phyloP scores from a whole-genome alignment of 257 asterid genomes.

The Lithospermum erythrorhizon region DNA sequence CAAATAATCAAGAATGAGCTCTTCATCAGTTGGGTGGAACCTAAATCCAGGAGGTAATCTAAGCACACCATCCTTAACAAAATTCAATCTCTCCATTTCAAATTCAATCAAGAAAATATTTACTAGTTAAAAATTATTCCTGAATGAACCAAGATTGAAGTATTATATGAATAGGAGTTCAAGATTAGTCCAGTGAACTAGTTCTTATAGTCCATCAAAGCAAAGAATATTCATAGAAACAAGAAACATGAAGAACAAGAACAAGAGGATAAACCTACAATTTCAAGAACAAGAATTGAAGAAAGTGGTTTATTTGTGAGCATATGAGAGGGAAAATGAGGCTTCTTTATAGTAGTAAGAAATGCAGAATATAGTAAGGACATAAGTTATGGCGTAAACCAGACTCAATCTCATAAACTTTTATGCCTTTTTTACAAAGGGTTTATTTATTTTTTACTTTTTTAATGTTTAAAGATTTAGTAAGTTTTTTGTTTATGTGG shows the following conservation, averaged over 20 bases:
- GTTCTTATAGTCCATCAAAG: conserved; percentile 4
- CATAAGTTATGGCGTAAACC: background rate
- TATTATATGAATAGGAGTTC: too few species aligned
- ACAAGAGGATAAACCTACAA: conserved; percentile 1
- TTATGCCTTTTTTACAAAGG: background rate
- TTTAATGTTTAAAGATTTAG: background rate
- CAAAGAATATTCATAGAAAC: background rate
- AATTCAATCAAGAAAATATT: background rate
- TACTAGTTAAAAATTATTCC: background rate
- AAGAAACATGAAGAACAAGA: background rate
- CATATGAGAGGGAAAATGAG: conserved; percentile 1
- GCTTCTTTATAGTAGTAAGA: background rate
- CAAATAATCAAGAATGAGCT: conserved; percentile 10
- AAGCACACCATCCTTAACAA: conserved; percentile 6
- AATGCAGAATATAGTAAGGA: background rate
- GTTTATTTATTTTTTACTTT: background rate
- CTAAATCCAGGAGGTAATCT: conserved; percentile 16
- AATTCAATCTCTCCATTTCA: conserved; percentile 7
- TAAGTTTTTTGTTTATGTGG: background rate
- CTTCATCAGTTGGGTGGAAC: conserved; percentile 16
- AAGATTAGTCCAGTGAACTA: background rate
- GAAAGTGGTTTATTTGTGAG: background rate
- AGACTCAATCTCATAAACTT: conserved; percentile 2
- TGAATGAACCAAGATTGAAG: too few species aligned
- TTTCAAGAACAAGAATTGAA: background rate